A percentile compares a stretch with the other conserved stretches of the same genome.
These are phyloP conservation scores for Dactylellina drechsleri DNA, from an alignment of 2,329 filamentous ascomycete species.

Conservation along the genomic window DNA sequence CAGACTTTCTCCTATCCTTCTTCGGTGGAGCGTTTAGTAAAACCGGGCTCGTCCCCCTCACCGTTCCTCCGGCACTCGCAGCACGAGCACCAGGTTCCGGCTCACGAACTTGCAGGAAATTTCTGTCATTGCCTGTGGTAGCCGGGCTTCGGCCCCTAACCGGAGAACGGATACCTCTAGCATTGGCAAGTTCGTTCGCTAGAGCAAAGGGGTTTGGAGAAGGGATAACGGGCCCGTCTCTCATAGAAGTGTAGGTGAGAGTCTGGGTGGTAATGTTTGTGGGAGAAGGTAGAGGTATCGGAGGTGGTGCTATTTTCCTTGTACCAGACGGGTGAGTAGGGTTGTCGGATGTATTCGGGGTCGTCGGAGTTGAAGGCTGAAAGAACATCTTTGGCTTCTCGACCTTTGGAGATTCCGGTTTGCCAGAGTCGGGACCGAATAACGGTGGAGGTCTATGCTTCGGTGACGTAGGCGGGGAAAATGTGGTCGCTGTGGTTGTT, in stretches of 20 bases:
- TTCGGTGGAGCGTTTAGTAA: conserved; percentile 45
- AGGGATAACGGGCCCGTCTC: conserved; percentile 42
- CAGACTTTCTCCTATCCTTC: conserved; percentile 52
- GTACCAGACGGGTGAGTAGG: conserved; percentile 48
- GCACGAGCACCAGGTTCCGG: conserved; percentile 49
- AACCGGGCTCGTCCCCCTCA: conserved; percentile 50
- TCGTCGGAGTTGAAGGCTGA: conserved; percentile 53
- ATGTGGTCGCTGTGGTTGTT: conserved; percentile 46
- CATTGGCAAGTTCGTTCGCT: conserved; percentile 52
- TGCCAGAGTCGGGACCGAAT: conserved; percentile 42
- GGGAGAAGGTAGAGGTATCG: conserved; percentile 48
- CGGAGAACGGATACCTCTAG: conserved; percentile 54
- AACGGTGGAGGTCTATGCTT: conserved; percentile 52
- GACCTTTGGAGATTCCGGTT: conserved; percentile 38
- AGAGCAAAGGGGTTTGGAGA: conserved; percentile 53
- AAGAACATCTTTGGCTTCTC: conserved; percentile 54
- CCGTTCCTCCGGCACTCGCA: conserved; percentile 47
- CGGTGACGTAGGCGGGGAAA: conserved; percentile 53
- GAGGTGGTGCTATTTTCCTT: conserved; percentile 48
- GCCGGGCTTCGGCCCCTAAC: conserved; percentile 54
- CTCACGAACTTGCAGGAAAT: conserved; percentile 53
- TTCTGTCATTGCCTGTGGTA: conserved; percentile 40
- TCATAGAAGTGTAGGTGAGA: conserved; percentile 45
- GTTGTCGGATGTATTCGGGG: conserved; percentile 50
- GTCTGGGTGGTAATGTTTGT: conserved; percentile 49